Evolutionary conservation across 2,329 filamentous ascomycete species (phyloP), one percentile per base, ranked within the genome.

Genomic region (Sporothrix phasma): DNA sequence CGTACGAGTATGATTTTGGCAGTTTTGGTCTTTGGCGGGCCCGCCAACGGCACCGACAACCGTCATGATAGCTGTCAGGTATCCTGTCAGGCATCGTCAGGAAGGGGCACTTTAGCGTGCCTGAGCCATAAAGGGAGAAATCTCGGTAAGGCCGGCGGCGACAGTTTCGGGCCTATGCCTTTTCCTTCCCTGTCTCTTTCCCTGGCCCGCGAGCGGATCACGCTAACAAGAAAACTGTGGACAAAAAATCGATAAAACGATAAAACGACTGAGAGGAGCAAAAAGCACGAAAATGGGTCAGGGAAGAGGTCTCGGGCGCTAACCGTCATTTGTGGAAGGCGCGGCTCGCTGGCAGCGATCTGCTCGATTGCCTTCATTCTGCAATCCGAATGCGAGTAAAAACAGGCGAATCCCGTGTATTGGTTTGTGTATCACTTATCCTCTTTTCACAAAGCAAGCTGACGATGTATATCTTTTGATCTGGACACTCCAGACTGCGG

Each of bases 11-110:
- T 29, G 24, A n/a, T 58, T 29, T 56, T 17, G 39, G 7, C 13
- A 11, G 10, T 39, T 58, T 41, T 58, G 22, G 39, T n/a, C 22
- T 22, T n/a, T 39, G 43, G 5, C 22, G 6, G 22, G 22, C 22
- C 54, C 15, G 26, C 29, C 15, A 45, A 24, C 62, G 43, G 62
- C 43, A 59, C 62, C 62, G 62, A 63, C 19, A 63, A 59, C 62
- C 62, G 62, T n/a, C n/a, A n/a, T n/a, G n/a, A n/a, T n/a, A n/a
- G n/a, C n/a, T n/a, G n/a, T n/a, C n/a, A n/a, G n/a, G n/a, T n/a
- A n/a, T n/a, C n/a, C 29, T n/a, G 34, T 24, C 15, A 15, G 13
- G n/a, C n/a, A 13, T 19, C 41, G 51, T 46, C 19, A 22, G 39
- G 10, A 54, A 31, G 15, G 24, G 17, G 6, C 26, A 15, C 5